Evolutionary conservation across 2,329 filamentous ascomycete species (phyloP).

Genomic region (Coniosporium tulheliwenetii): DNA sequence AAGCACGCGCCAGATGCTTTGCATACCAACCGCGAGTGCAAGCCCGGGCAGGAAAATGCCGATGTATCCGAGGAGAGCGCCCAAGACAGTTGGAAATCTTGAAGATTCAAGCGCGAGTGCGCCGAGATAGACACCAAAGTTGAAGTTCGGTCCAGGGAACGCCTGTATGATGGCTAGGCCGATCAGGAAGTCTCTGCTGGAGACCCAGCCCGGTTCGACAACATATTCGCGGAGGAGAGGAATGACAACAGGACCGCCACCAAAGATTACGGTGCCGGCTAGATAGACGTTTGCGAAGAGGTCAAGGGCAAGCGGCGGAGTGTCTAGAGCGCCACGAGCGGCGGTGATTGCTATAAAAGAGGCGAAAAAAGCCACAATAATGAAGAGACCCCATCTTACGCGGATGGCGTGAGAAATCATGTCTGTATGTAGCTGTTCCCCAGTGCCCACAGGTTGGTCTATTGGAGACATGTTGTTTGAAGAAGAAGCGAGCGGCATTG

Average conservation of each 20-base stretch:
- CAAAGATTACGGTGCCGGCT: conserved; percentile 45
- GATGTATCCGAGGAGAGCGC: conserved; percentile 21
- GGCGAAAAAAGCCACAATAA: conserved; percentile 33
- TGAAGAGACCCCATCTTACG: conserved; percentile 18
- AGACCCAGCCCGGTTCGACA: conserved; percentile 55
- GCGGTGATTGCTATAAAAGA: conserved; percentile 43
- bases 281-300: conserved; percentile 62
- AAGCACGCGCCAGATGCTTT: conserved; percentile 22
- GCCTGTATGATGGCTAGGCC: conserved; percentile 57
- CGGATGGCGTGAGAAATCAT: conserved; percentile 18
- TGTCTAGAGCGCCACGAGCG: conserved; percentile 21
- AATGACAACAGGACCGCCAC: conserved; percentile 29
- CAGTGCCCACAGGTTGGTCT: not conserved
- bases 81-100: conserved; percentile 13
- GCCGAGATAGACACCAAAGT: conserved; percentile 30
- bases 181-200: conserved; percentile 53
- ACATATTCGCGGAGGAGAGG: conserved; percentile 29
- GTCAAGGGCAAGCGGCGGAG: conserved; percentile 33
- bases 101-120: conserved; percentile 18
- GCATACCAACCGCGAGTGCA: conserved; percentile 18
- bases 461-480: not conserved
- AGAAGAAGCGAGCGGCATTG: not conserved
- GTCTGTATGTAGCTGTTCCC: conserved; percentile 7
- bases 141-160: conserved; percentile 49
- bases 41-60: conserved; percentile 26